These are phyloP conservation scores for Melanomma pulvis-pyrius DNA, from an alignment of 495 filamentous ascomycete species.

Conservation along the genomic window DNA sequence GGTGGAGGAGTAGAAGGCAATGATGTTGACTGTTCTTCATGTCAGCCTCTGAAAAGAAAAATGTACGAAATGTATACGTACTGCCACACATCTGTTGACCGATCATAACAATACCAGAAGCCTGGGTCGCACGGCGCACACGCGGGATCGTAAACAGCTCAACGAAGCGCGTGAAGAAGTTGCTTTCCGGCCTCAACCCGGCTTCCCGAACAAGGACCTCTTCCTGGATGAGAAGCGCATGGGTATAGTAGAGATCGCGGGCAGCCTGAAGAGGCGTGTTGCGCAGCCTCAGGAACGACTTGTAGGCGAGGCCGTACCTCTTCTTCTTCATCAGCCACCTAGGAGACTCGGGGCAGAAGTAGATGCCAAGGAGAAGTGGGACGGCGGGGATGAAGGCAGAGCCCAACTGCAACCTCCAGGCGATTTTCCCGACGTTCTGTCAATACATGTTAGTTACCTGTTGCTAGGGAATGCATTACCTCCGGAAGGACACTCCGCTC, in stretches of 20 bases:
- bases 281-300: conserved; percentile 63
- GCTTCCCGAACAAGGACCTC: conserved; percentile 44
- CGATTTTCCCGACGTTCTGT: conserved; percentile 54
- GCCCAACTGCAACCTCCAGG: conserved; percentile 67
- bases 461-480: too few relatives aligned
- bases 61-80: background rate
- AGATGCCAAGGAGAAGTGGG: conserved; percentile 63
- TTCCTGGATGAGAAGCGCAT: conserved; percentile 58
- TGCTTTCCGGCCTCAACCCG: conserved; percentile 23
- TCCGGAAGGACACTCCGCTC: too few relatives aligned
- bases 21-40: conserved; percentile 61
- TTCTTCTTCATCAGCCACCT: conserved; percentile 69
- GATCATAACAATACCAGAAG: conserved; percentile 69
- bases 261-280: conserved; percentile 70
- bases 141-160: conserved; percentile 73
- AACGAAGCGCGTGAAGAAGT: conserved; percentile 50
- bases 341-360: conserved; percentile 65
- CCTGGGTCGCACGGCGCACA: conserved; percentile 67
- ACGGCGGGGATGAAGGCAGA: conserved; percentile 73
- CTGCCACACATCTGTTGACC: conserved; percentile 79
- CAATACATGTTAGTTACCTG: background rate
- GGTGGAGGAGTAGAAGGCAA: conserved; percentile 82
- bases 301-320: conserved; percentile 57
- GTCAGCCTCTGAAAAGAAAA: background rate
- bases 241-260: conserved; percentile 75